Percentiles rank a stretch among this genome's conserved stretches.
These are phyloP conservation scores for Trypanosoma avium DNA, from an alignment of 208 protist species.

Conservation along the genomic window DNA sequence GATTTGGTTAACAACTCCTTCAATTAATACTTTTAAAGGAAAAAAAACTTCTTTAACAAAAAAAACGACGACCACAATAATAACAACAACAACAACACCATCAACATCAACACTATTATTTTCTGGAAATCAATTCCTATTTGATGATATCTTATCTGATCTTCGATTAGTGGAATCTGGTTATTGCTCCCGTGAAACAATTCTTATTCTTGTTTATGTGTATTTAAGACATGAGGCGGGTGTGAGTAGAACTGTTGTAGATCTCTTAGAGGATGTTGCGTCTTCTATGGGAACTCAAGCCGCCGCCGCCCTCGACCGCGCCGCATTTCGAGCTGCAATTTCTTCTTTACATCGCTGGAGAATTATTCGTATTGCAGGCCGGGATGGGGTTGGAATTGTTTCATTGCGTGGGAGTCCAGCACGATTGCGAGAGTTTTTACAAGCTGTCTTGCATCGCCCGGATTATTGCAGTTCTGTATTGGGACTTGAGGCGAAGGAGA, in stretches of 20 bases:
- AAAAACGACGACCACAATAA: not conserved
- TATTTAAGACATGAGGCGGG: slow-evolving; percentile 50
- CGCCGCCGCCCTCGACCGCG: slow-evolving; percentile 56
- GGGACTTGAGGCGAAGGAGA: slow-evolving; percentile 60
- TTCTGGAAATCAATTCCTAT: not conserved
- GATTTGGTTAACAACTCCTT: slow-evolving; percentile 5
- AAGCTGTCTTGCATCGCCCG: slow-evolving; percentile 30
- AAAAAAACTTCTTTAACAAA: not conserved
- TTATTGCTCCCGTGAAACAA: slow-evolving; percentile 52
- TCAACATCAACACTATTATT: not conserved
- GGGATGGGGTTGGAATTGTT: slow-evolving; percentile 31
- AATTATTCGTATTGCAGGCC: slow-evolving; percentile 34
- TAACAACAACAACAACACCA: not conserved
- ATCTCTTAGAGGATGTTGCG: slow-evolving; percentile 73
- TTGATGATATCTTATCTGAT: slow-evolving; percentile 49
- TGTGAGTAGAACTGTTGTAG: slow-evolving; percentile 49
- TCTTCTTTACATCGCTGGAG: slow-evolving; percentile 53
- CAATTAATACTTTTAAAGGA: not conserved
- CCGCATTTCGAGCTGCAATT: slow-evolving; percentile 54
- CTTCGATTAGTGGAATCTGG: slow-evolving; percentile 53
- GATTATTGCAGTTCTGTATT: slow-evolving; percentile 53
- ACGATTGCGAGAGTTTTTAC: slow-evolving; percentile 55
- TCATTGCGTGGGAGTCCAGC: slow-evolving; percentile 43
- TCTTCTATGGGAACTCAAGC: slow-evolving; percentile 69
- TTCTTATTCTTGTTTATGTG: slow-evolving; percentile 64